These are phyloP conservation scores for Nissolia schottii DNA, from an alignment of 306 rosid species.

Conservation along the genomic window DNA sequence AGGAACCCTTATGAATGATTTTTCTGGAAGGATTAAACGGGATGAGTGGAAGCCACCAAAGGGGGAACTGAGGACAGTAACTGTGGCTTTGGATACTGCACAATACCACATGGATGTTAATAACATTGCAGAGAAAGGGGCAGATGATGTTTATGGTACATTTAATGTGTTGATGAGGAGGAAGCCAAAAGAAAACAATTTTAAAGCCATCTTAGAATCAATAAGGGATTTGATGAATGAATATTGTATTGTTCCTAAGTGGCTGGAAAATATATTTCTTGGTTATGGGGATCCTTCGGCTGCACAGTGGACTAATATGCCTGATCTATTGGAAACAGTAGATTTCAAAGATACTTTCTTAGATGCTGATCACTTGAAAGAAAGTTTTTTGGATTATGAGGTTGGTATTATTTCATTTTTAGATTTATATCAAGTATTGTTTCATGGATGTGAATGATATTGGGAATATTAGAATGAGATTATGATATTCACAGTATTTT, in stretches of 20 bases:
- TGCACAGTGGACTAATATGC: constrained; percentile 97
- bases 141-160: constrained; percentile 91
- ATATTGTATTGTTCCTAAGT: constrained; percentile 93
- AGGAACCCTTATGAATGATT: constrained; percentile 95
- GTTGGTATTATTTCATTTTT: constrained; percentile 39
- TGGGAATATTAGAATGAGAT: neutral
- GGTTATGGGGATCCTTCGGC: constrained; percentile 99
- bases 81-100: constrained; percentile 96
- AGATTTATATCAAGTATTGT: neutral
- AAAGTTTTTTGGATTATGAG: constrained; percentile 71
- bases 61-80: constrained; percentile 93
- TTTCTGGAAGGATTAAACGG: constrained; percentile 80
- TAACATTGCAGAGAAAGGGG: constrained; percentile 83
- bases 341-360: constrained; percentile 97
- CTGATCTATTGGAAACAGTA: constrained; percentile 79
- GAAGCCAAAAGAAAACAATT: constrained; percentile 97
- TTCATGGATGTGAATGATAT: constrained; percentile 10
- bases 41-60: constrained; percentile 99
- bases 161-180: constrained; percentile 93
- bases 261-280: constrained; percentile 85
- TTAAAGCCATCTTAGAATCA: constrained; percentile 95
- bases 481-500: constrained; percentile 11
- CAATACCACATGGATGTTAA: constrained; percentile 96
- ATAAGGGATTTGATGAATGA: constrained; percentile 97
- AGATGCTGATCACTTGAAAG: constrained; percentile 74